These are phyloP conservation scores for Taphrina deformans DNA, from an alignment of 1,139 yeast genomes.

Conservation along the genomic window DNA sequence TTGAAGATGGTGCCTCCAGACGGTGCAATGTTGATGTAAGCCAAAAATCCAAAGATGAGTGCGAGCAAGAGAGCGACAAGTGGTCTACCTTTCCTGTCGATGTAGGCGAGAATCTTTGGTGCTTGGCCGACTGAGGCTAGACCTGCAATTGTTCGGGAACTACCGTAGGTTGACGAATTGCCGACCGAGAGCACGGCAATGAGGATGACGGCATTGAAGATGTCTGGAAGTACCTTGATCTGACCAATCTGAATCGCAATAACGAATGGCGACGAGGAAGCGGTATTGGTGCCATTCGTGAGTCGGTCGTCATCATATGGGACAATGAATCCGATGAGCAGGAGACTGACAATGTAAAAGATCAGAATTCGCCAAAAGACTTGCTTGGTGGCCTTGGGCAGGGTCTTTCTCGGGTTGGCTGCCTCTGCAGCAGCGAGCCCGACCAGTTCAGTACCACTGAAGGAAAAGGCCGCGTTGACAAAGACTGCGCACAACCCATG, in stretches of 20 bases:
- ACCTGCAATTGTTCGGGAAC: slow-evolving; percentile 78
- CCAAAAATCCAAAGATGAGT: slow-evolving; percentile 61
- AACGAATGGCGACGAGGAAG: slow-evolving; percentile 70
- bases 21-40: slow-evolving; percentile 68
- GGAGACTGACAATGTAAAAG: slow-evolving; percentile 62
- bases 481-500: slow-evolving; percentile 81
- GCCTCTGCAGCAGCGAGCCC: slow-evolving; percentile 80
- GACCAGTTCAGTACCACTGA: slow-evolving; percentile 79
- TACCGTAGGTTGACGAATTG: slow-evolving; percentile 72
- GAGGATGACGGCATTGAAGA: slow-evolving; percentile 70
- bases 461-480: slow-evolving; percentile 85
- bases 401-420: slow-evolving; percentile 61
- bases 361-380: slow-evolving; percentile 68
- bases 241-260: slow-evolving; percentile 63
- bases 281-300: slow-evolving; percentile 53
- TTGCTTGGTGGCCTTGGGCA: slow-evolving; percentile 65
- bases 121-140: slow-evolving; percentile 78
- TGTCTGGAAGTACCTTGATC: slow-evolving; percentile 60
- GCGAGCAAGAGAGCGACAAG: slow-evolving; percentile 62
- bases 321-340: slow-evolving; percentile 65
- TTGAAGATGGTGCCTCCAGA: slow-evolving; percentile 69
- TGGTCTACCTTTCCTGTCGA: slow-evolving; percentile 75
- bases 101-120: slow-evolving; percentile 67
- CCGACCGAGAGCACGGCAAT: slow-evolving; percentile 69
- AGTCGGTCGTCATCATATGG: slow-evolving; percentile 59